Evolutionary conservation across 768 basidiomycete species (phyloP).

Genomic region (Pholiota microspora): DNA sequence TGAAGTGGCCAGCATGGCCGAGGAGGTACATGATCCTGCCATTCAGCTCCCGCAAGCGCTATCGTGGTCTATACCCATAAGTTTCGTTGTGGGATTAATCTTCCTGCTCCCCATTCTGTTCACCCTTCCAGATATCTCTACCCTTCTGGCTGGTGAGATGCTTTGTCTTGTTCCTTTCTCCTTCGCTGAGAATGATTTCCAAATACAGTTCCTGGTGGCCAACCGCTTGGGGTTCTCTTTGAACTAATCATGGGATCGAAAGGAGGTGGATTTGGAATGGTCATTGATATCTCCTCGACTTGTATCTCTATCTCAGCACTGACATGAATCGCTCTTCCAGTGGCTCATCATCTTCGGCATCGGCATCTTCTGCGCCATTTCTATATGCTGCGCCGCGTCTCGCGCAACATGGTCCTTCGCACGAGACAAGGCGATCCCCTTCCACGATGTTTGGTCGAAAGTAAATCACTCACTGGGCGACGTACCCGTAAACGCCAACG

Average conservation of each 20-base stretch:
- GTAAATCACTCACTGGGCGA: constrained; percentile 39
- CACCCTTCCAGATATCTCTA: constrained; percentile 56
- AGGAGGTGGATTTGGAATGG: constrained; percentile 62
- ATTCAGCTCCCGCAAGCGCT: constrained; percentile 55
- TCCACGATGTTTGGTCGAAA: constrained; percentile 43
- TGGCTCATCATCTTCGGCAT: constrained; percentile 46
- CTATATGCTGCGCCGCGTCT: constrained; percentile 64
- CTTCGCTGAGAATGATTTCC: neutral
- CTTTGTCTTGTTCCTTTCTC: neutral
- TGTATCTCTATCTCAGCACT: constrained; percentile 32
- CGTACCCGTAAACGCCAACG: constrained; percentile 58
- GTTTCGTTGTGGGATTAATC: constrained; percentile 46
- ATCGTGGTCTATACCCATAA: constrained; percentile 51
- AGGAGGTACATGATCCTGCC: constrained; percentile 61
- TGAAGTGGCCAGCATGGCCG: constrained; percentile 62
- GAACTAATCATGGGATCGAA: constrained; percentile 59
- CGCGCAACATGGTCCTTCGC: constrained; percentile 73
- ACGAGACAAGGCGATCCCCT: constrained; percentile 63
- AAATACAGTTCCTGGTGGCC: constrained; percentile 50
- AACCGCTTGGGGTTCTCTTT: constrained; percentile 64
- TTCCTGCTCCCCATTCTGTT: constrained; percentile 65
- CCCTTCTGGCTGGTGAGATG: constrained; percentile 46
- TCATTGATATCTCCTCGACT: constrained; percentile 29
- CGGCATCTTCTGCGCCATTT: constrained; percentile 62
- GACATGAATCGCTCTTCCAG: constrained; percentile 1